Base-by-base conservation (phyloP, 352 stramenopile genomes). In the Phytophthora uliginosa region DNA sequence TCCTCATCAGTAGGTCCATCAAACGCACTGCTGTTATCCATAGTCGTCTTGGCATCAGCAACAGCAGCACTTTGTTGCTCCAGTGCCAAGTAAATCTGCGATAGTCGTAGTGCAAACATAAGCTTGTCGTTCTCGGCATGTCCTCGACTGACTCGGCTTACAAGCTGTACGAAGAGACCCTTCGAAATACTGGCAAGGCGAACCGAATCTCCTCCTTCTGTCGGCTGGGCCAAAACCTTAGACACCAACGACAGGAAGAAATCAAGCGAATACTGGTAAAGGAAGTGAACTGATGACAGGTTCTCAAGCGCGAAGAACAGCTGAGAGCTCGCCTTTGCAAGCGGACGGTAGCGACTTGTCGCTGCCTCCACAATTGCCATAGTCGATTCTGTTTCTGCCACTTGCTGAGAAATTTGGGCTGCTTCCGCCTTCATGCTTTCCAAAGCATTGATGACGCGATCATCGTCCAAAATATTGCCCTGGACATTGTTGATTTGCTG, bases 381-480 rank as follows among this genome's bases (percentile, higher is more conserved):
- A 0, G 86, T 96, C 1, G 81, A 86, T 60, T 95, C 83, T 6
- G 89, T 97, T 66, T 97, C 84, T 36, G 77, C 81, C 40, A 95
- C 86, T 79, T 99, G 92, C 52, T 98, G 81, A 33, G 97, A 95
- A 18, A 99, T 98, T 68, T 99, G 89, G 4, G 88, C 87, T n/a
- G 98, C 97, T 77, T 99, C 98, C 22, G 92, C 95, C 89, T 99
- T 99, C 71, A 99, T 95, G 36, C 94, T 88, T 79, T 99, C 98
- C 66, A 99, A 95, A n/a, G 98, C 98, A 63, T 99, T 96, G 51
- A 99, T 98, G 33, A 99, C 97, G 48, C 88, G 91, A 79, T 99
- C 98, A 76, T 99, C 95, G 68, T 99, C 98, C 20, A 99, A 83
- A 86, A 99, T 99, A 73, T 98, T 99, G 47, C 98, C 98, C 73